A percentile compares a stretch with the other conserved stretches of the same genome.
These are phyloP conservation scores for Fonsecaea multimorphosa DNA, from an alignment of 2,329 filamentous ascomycete genomes.

Conservation along the genomic window DNA sequence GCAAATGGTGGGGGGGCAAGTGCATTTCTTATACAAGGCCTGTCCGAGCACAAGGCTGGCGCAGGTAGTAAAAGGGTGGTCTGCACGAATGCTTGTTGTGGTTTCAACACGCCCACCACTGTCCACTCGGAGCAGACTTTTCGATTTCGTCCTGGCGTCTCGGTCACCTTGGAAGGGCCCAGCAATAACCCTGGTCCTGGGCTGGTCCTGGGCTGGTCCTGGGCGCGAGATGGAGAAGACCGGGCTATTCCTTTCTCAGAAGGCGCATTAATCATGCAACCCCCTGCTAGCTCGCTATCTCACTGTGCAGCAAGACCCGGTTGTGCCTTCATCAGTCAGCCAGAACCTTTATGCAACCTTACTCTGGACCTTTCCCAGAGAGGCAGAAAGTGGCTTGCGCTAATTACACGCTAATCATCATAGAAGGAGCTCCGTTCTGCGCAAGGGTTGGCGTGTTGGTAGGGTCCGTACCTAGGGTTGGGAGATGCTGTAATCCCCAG, in stretches of 20 bases:
- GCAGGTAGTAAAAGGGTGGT: conserved; percentile 15
- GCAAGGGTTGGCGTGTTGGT: neutral
- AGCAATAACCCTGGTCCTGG: conserved; percentile 7
- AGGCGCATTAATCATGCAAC: conserved; percentile 29
- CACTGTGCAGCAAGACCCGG: conserved; percentile 21
- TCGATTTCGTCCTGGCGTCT: conserved; percentile 1
- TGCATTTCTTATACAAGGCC: conserved; percentile 26
- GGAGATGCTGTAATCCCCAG: conserved; percentile 6
- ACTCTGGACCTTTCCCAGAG: conserved; percentile 8
- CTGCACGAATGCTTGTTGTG: conserved; percentile 14
- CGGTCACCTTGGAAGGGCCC: conserved; percentile 1
- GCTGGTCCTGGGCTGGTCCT: conserved; percentile 5
- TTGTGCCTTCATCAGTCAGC: conserved; percentile 25
- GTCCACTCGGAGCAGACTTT: conserved; percentile 12
- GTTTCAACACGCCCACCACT: neutral
- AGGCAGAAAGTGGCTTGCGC: conserved; percentile 27
- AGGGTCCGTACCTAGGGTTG: neutral
- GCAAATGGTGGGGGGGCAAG: conserved; percentile 21
- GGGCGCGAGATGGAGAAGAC: conserved; percentile 4
- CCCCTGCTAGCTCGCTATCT: conserved; percentile 19
- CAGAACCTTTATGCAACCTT: conserved; percentile 29
- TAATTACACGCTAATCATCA: neutral
- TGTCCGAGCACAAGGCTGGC: conserved; percentile 23
- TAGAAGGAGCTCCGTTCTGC: neutral
- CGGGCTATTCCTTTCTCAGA: conserved; percentile 20